Evolutionary conservation across 2,329 filamentous ascomycete species (phyloP).

Genomic region (Mollisiaceae sp.): DNA sequence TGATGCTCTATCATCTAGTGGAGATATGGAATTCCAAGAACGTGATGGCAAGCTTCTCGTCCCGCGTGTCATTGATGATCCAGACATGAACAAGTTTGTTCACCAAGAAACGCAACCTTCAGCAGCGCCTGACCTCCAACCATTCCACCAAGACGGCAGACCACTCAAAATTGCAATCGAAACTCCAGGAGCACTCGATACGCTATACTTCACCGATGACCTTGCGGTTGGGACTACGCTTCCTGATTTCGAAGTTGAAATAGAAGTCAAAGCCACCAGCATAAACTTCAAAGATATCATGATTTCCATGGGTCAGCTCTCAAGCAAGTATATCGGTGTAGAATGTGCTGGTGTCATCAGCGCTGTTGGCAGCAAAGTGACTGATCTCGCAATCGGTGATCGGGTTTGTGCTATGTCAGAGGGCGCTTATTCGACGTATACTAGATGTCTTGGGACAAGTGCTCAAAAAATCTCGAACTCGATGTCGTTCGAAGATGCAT

Average conservation of each 20-base stretch:
- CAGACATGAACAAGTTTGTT: slow-evolving; percentile 46
- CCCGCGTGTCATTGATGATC: slow-evolving; percentile 34
- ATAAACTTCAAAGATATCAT: slow-evolving; percentile 47
- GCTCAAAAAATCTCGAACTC: slow-evolving; percentile 34
- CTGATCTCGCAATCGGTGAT: slow-evolving; percentile 42
- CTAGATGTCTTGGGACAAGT: slow-evolving; percentile 38
- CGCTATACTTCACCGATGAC: slow-evolving; percentile 38
- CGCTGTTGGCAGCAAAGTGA: slow-evolving; percentile 40
- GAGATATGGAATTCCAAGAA: slow-evolving; percentile 37
- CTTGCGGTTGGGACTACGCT: slow-evolving; percentile 30
- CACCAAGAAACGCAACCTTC: slow-evolving; percentile 49
- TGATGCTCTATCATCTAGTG: slow-evolving; percentile 8
- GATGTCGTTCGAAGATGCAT: slow-evolving; percentile 38
- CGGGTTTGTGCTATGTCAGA: slow-evolving; percentile 42
- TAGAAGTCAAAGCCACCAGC: slow-evolving; percentile 42
- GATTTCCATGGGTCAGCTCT: slow-evolving; percentile 44
- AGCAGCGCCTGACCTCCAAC: slow-evolving; percentile 45
- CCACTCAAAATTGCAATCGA: slow-evolving; percentile 36
- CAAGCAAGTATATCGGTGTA: slow-evolving; percentile 41
- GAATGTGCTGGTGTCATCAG: slow-evolving; percentile 45
- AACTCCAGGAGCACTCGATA: slow-evolving; percentile 37
- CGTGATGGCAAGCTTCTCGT: slow-evolving; percentile 38
- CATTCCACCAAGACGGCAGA: slow-evolving; percentile 45
- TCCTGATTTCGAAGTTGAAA: slow-evolving; percentile 34
- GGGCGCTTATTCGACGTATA: slow-evolving; percentile 42